A percentile compares a stretch with the other conserved stretches of the same genome.
phyloP scores from a whole-genome alignment of 1,284 basidiomycete genomes.

The Porodaedalea pini region DNA sequence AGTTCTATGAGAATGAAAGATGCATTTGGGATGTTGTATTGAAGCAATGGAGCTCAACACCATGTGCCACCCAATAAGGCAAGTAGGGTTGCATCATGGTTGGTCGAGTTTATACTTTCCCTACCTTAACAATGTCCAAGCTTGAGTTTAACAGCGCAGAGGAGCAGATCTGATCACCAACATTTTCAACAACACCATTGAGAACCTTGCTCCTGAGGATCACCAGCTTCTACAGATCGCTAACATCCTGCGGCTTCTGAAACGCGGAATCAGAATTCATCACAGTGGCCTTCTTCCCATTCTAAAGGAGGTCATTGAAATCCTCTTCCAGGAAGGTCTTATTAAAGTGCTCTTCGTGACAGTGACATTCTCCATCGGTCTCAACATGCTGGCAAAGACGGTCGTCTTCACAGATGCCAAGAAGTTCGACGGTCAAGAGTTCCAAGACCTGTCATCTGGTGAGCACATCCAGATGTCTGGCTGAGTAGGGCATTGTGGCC shows the following conservation, averaged over 20 bases:
- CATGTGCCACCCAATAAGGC: too few relatives aligned
- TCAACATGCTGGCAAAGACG: conserved; percentile 99
- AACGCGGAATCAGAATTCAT: conserved; percentile 97
- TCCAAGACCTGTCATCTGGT: conserved; percentile 84
- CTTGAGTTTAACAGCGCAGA: conserved; percentile 95
- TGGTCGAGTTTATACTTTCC: too few relatives aligned
- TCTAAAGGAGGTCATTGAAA: conserved; percentile 98
- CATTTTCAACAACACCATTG: conserved; percentile 95
- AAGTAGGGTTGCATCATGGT: too few relatives aligned
- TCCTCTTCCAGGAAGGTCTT: conserved; percentile 98
- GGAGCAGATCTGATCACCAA: conserved; percentile 84
- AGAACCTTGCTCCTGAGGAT: conserved; percentile 86
- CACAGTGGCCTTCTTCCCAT: conserved; percentile 97
- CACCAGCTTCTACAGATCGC: conserved; percentile 91
- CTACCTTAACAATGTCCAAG: conserved; percentile 89
- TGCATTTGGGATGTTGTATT: too few relatives aligned
- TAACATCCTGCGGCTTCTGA: conserved; percentile 89
- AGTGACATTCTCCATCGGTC: conserved; percentile 98
- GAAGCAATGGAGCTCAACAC: too few relatives aligned
- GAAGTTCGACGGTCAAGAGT: conserved; percentile 96
- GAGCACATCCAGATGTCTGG: conserved; percentile 99
- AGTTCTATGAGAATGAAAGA: too few relatives aligned
- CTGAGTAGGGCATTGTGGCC: conserved; percentile 92
- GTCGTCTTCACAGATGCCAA: conserved; percentile 96
- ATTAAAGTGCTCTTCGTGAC: conserved; percentile 99